Evolutionary conservation across 2,329 filamentous ascomycete genomes (phyloP).

Genomic region (Tolypocladium capitatum): DNA sequence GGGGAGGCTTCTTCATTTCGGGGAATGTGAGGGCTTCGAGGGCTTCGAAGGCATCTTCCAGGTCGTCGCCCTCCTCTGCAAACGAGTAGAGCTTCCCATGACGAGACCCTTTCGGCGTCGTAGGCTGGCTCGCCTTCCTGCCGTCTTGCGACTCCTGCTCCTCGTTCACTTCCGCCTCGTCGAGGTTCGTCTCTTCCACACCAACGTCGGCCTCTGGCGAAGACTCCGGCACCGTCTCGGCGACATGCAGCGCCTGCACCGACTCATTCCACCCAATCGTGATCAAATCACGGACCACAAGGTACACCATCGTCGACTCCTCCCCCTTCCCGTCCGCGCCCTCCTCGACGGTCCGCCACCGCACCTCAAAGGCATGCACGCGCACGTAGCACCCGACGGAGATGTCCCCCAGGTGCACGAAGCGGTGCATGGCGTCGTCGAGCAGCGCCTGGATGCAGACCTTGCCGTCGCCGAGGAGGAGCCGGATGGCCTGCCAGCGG

Average conservation of each 20-base stretch:
- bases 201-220: background rate
- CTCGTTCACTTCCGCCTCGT: background rate
- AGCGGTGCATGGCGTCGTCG: conserved; percentile 29
- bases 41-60: conserved; percentile 22
- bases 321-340: background rate
- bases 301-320: conserved; percentile 23
- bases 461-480: conserved; percentile 39
- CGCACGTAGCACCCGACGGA: conserved; percentile 35
- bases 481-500: conserved; percentile 29
- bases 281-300: conserved; percentile 30
- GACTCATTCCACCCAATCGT: conserved; percentile 35
- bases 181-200: background rate
- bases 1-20: conserved; percentile 3
- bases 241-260: conserved; percentile 14
- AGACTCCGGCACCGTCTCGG: background rate
- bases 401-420: conserved; percentile 32
- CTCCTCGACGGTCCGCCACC: conserved; percentile 13
- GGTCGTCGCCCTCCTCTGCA: conserved; percentile 8
- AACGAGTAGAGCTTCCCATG: background rate
- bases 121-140: background rate
- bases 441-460: conserved; percentile 41
- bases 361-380: conserved; percentile 27
- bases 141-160: background rate
- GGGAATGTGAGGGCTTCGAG: conserved; percentile 24
- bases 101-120: background rate